Evolutionary conservation across 495 filamentous ascomycete genomes (phyloP).

Genomic region (Hapsidospora chrysogenum): DNA sequence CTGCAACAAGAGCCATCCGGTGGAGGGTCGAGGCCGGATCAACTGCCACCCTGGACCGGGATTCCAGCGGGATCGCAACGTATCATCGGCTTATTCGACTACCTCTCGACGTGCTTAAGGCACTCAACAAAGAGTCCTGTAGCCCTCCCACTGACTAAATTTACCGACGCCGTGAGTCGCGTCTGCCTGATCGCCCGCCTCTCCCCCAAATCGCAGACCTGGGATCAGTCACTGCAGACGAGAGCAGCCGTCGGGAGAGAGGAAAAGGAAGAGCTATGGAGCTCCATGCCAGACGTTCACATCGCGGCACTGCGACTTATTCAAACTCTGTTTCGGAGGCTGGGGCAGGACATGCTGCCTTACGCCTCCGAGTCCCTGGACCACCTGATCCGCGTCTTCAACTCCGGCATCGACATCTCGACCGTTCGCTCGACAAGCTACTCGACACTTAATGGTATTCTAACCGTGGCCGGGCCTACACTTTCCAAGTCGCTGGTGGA

Average conservation of each 20-base stretch:
- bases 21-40: conserved; percentile 21
- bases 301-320: conserved; percentile 45
- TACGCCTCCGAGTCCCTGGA: conserved; percentile 44
- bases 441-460: conserved; percentile 31
- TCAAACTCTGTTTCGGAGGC: conserved; percentile 29
- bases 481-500: conserved; percentile 44
- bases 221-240: conserved; percentile 23
- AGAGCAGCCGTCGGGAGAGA: conserved; percentile 57
- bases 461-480: conserved; percentile 43
- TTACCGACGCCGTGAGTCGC: conserved; percentile 49
- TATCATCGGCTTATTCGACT: conserved; percentile 43
- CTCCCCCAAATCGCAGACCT: conserved; percentile 15
- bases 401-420: conserved; percentile 37
- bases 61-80: conserved; percentile 53
- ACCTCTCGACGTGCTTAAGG: conserved; percentile 30
- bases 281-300: conserved; percentile 57
- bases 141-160: conserved; percentile 41
- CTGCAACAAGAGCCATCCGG: conserved; percentile 23
- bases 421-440: conserved; percentile 46
- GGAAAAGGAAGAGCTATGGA: conserved; percentile 60
- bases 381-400: conserved; percentile 51
- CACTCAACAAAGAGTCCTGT: conserved; percentile 42
- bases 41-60: conserved; percentile 53
- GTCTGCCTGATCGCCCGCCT: conserved; percentile 51
- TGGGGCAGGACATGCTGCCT: conserved; percentile 34